Conservation (phyloP, 2,329 filamentous ascomycete species). For the Epichloe aotearoae region DNA sequence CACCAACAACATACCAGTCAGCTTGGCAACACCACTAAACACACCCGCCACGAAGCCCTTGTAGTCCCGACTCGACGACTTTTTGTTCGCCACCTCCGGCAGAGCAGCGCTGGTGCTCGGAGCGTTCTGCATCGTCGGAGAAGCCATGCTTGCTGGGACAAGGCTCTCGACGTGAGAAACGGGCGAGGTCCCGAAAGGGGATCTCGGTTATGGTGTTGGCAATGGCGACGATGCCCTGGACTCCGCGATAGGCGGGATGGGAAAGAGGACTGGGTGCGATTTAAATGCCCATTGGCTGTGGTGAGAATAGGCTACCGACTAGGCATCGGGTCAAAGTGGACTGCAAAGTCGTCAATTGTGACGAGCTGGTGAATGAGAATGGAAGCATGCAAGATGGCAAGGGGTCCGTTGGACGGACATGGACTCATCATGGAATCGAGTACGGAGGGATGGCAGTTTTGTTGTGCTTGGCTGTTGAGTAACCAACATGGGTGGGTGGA, state of each 20-base stretch:
- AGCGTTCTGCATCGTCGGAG: background rate
- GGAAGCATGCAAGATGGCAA: slow-evolving; percentile 13
- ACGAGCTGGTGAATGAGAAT: background rate
- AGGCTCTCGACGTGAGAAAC: too few species aligned
- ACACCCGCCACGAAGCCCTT: slow-evolving; percentile 96
- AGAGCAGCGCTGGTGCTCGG: background rate
- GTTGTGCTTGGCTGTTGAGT: too few species aligned
- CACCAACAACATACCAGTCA: slow-evolving; percentile 49
- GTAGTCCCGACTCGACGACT: slow-evolving; percentile 42
- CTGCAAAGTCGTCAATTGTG: background rate
- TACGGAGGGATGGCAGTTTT: too few species aligned
- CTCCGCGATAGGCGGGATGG: too few species aligned
- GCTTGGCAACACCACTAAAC: slow-evolving; percentile 85
- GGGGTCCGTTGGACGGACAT: slow-evolving; percentile 6
- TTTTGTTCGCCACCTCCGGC: background rate
- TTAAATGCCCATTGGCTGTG: too few species aligned
- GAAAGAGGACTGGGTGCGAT: too few species aligned
- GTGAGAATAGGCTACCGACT: too few species aligned
- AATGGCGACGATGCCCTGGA: too few species aligned
- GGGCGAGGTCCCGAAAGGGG: too few species aligned
- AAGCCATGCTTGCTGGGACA: background rate
- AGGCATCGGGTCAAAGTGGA: slow-evolving; percentile 1
- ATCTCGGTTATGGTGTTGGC: too few species aligned
- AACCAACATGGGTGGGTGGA: too few species aligned
- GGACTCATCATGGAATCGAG: too few species aligned